Evolutionary conservation across 2,329 filamentous ascomycete genomes (phyloP), one percentile per base, ranked within the genome.

Genomic region (Rhinocladiella similis): DNA sequence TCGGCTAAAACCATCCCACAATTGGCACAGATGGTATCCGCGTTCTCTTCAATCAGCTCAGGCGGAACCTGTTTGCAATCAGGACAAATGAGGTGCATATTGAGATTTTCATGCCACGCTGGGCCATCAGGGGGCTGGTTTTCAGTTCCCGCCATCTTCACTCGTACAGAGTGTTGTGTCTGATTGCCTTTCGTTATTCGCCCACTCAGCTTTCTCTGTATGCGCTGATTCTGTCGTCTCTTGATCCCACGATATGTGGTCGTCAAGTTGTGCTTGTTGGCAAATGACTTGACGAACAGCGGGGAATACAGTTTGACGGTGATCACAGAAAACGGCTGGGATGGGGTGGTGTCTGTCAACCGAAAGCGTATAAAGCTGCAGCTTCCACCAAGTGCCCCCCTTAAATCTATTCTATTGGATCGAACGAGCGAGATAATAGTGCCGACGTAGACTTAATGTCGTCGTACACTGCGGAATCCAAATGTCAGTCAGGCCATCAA

Each of bases 21-120:
- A 60, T 88, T 91, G 56, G 83, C 89, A 71, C 94, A 99, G 53
- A 99, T 91, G 71, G 95, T 90, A 73, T 99, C 94, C 63, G 87
- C 89, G 5, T 91, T 91, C 71, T 97, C 94, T 70, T 97, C 94
- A 45, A 94, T 84, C 35, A 99, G 80, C 63, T 96, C 92, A 4
- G 94, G 93, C n/a, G 94, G 94, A 52, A 85, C 82, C 69, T 96
- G 91, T 68, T 88, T 88, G 80, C 94, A 99, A 70, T 99, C 93
- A 14, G 85, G 88, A 72, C 94, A 99, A 63, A 91, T 87, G 61
- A 97, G 75, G 64, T 87, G 85, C 69, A 91, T 88, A 72, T 90
- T 95, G 57, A 97, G 82, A 65, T 97, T 94, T 72, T 96, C 88
- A 68, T 85, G 84, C 80, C 86, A 96, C 69, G 71, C 53, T 63